Base-by-base conservation (phyloP, 1,284 basidiomycete species). In the Trametes pubescens region DNA sequence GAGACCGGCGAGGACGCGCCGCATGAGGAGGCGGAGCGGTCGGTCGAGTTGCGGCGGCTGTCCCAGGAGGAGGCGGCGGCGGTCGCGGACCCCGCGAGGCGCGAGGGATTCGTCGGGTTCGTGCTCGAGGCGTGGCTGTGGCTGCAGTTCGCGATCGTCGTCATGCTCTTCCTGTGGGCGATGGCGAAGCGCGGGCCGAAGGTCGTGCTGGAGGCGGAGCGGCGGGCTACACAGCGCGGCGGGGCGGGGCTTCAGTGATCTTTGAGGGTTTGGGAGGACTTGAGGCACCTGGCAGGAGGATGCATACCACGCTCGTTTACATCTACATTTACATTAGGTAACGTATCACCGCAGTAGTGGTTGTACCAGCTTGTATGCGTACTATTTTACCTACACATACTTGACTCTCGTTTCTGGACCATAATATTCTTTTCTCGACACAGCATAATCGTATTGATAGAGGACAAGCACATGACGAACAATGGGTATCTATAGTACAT, bases 141-240 rank as follows among this genome's bases (percentile, higher is more conserved):
- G 91, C 73, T 92, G 57, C 91, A 93, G 75, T 93, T 93, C 72
- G 78, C 74, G 9, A 81, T 92, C 64, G 86, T 93, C 65, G 82
- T 93, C 26, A 63, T 88, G 47, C 86, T 93, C 51, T 93, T 93
- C 74, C 73, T 93, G 62, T 93, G 86, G 82, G 84, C 89, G 43
- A 90, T 93, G 88, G 90, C 90, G 62, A 86, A 81, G 75, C 82
- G 85, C 32, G 92, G 91, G 8, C 91, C 91, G 2, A 88, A 87
- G 79, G 83, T 82, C 57, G 84, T 93, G 52, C 70, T 93, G 61
- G 84, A 86, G 65, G 81, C 83, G 16, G 83, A 84, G 55, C 77
- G 69, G 55, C 60, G 72, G 55, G 61, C 53, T 24, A 63, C 62
- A 8, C 58, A 65, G 18, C 56, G 67, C 26, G 13, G 37, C 46